These are phyloP conservation scores for Dysphania ambrosioides DNA, from an alignment of 148 eudicot genomes.

Conservation along the genomic window DNA sequence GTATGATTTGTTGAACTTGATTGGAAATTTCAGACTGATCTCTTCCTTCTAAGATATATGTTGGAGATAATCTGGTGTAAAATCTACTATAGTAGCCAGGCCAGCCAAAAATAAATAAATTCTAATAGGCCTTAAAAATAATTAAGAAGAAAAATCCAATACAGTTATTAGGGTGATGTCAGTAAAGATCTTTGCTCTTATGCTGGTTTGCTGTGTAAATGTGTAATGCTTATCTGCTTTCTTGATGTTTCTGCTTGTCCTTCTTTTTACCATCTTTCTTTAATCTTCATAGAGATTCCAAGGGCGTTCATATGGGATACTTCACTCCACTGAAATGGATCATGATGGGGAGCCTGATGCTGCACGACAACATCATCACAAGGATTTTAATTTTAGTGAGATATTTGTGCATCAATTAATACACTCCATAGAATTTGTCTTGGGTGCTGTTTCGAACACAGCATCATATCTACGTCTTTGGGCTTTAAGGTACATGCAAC, in stretches of 20 bases:
- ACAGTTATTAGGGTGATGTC: neutral
- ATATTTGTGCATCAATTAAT: slow-evolving; percentile 97
- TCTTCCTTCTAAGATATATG: no score
- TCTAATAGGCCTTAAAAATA: no score
- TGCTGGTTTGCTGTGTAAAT: neutral
- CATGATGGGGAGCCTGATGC: slow-evolving; percentile 64
- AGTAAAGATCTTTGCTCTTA: neutral
- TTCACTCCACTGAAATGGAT: slow-evolving; percentile 67
- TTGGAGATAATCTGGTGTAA: neutral
- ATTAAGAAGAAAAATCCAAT: no score
- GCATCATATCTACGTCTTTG: slow-evolving; percentile 98
- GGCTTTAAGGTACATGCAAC: slow-evolving; percentile 95
- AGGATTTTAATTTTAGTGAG: slow-evolving; percentile 96
- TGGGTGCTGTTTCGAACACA: slow-evolving; percentile 97
- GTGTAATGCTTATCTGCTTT: neutral
- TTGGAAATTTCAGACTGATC: neutral
- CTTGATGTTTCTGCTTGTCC: slow-evolving; percentile 7
- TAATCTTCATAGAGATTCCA: slow-evolving; percentile 85
- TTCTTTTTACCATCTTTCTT: slow-evolving; percentile 3
- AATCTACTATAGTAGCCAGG: neutral
- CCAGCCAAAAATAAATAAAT: no score
- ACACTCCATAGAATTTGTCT: slow-evolving; percentile 95
- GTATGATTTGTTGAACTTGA: neutral
- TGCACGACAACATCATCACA: slow-evolving; percentile 62
- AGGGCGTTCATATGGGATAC: slow-evolving; percentile 89